Evolutionary conservation across 2,329 filamentous ascomycete species (phyloP).

Genomic region (Botrytis byssoidea): DNA sequence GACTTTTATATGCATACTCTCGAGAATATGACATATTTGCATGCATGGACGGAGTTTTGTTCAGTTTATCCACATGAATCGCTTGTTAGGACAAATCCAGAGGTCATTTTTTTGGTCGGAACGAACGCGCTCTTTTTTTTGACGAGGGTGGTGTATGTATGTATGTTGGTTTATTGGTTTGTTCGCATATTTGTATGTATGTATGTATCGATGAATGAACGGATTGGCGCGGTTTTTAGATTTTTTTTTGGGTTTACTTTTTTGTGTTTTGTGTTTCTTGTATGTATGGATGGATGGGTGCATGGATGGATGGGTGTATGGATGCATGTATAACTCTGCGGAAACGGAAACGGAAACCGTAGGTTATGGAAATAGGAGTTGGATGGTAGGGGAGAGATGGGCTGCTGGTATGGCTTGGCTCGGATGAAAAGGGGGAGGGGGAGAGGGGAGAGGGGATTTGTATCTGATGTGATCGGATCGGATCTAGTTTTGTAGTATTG

Average conservation of each 20-base stretch:
- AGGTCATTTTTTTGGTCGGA: background rate
- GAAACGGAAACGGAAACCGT: background rate
- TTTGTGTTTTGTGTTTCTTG: background rate
- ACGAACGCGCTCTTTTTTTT: too few species aligned
- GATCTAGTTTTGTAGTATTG: background rate
- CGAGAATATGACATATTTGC: background rate
- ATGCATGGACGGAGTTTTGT: slow-evolving; percentile 8
- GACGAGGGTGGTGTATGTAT: background rate
- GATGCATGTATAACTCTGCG: background rate
- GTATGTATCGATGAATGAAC: background rate
- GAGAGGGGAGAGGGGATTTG: background rate
- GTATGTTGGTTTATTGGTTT: background rate
- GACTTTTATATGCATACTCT: background rate
- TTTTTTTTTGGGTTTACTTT: background rate
- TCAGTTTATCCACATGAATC: background rate
- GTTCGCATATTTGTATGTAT: background rate
- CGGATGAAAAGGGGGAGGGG: background rate
- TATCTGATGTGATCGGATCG: background rate
- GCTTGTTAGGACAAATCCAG: background rate
- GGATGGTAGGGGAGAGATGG: background rate
- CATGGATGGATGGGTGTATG: background rate
- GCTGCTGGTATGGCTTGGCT: too few species aligned
- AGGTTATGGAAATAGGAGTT: background rate
- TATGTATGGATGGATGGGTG: background rate
- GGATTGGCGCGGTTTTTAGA: background rate